Percentiles rank a stretch among this genome's conserved stretches.
These are phyloP conservation scores for Crithidia sp. DNA, from an alignment of 208 protist genomes.

Conservation along the genomic window DNA sequence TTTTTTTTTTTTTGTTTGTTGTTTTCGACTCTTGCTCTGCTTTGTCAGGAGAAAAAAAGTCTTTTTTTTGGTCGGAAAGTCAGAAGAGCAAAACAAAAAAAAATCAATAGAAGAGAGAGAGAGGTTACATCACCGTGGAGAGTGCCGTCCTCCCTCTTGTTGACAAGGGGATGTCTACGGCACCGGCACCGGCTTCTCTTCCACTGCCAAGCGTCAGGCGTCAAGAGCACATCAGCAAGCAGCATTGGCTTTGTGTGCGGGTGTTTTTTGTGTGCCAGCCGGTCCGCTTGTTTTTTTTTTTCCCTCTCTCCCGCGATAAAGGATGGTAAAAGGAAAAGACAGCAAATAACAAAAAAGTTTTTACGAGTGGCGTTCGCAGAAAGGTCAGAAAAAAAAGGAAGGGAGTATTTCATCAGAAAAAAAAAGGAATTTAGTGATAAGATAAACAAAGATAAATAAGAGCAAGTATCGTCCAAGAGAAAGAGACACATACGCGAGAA, in stretches of 20 bases:
- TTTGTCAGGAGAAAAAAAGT: too few relatives aligned
- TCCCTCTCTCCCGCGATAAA: too few relatives aligned
- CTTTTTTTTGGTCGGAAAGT: not conserved
- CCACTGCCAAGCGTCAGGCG: not conserved
- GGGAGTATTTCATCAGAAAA: slow-evolving; percentile 11
- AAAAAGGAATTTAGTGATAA: slow-evolving; percentile 3
- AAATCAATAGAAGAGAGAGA: not conserved
- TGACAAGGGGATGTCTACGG: too few relatives aligned
- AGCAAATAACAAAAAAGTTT: not conserved
- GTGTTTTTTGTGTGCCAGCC: too few relatives aligned
- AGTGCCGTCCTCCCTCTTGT: too few relatives aligned
- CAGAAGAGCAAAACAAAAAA: not conserved
- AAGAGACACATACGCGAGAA: not conserved
- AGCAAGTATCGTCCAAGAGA: not conserved
- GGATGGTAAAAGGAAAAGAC: not conserved
- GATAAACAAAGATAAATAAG: not conserved
- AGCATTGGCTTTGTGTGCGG: too few relatives aligned
- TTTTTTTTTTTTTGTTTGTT: too few relatives aligned
- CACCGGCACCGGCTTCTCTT: not conserved
- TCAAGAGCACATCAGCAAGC: not conserved
- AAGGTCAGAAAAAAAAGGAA: not conserved
- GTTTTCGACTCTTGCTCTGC: too few relatives aligned
- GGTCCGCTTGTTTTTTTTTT: too few relatives aligned
- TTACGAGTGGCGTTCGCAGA: not conserved
- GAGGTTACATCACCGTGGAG: not conserved